phyloP scores from a whole-genome alignment of 306 rosid species.

The Cucurbita pepo region DNA sequence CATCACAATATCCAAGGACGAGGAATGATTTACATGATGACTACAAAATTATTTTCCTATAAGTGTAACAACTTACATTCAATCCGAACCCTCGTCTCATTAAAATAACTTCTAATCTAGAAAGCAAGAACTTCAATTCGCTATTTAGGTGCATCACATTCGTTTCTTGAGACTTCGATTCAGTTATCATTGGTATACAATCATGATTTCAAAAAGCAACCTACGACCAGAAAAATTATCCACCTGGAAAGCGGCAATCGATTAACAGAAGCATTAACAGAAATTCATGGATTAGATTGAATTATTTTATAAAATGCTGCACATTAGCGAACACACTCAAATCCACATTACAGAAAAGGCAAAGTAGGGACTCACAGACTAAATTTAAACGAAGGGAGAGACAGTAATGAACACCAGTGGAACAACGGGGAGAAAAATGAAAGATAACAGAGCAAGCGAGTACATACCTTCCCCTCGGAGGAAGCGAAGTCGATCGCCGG shows the following conservation, averaged over 20 bases:
- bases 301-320: not conserved
- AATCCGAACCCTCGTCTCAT: not conserved
- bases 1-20: not conserved
- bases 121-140: not conserved
- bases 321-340: not conserved
- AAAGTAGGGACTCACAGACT: no score
- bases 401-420: not conserved
- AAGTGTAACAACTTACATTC: not conserved
- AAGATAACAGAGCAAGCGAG: not conserved
- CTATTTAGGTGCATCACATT: not conserved
- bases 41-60: not conserved
- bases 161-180: not conserved
- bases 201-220: not conserved
- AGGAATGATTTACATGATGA: not conserved
- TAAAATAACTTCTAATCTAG: not conserved
- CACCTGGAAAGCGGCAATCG: not conserved
- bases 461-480: constrained; percentile 54
- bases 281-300: not conserved
- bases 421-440: not conserved
- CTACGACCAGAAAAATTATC: not conserved
- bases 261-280: not conserved
- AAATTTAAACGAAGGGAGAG: not conserved
- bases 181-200: not conserved
- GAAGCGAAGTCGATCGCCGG: constrained; percentile 86
- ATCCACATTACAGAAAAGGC: no score